Conservation (phyloP, 768 basidiomycete genomes). For the Hebeloma cylindrosporum region DNA sequence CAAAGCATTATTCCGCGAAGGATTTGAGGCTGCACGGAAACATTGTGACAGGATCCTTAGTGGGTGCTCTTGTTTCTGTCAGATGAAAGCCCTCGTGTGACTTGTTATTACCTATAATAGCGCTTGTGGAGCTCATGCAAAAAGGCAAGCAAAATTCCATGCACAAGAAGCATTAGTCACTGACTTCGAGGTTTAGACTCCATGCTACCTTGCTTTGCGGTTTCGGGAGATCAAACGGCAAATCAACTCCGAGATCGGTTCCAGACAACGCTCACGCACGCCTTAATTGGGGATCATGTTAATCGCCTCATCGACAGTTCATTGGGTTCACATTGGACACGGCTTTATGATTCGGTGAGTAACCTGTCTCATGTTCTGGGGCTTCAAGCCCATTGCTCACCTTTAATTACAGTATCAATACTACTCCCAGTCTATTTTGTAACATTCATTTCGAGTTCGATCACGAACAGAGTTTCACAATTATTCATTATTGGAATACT, state of each 20-base stretch:
- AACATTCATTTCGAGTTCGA: constrained; percentile 21
- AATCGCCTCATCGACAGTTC: constrained; percentile 89
- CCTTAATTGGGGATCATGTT: constrained; percentile 82
- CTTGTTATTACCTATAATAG: constrained; percentile 21
- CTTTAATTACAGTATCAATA: constrained; percentile 73
- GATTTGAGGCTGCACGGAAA: constrained; percentile 91
- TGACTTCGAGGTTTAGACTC: constrained; percentile 56
- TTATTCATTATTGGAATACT: constrained; percentile 2
- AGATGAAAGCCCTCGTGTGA: neutral
- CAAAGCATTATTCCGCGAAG: constrained; percentile 83
- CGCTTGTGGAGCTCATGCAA: constrained; percentile 95
- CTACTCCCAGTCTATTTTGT: constrained; percentile 86
- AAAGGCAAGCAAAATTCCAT: constrained; percentile 57
- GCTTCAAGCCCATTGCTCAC: neutral
- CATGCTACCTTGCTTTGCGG: constrained; percentile 84
- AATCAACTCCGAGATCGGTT: constrained; percentile 88
- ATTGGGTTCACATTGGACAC: constrained; percentile 90
- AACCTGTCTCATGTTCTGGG: neutral
- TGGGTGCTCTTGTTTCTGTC: constrained; percentile 52
- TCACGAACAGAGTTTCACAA: no score
- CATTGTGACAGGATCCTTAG: constrained; percentile 96
- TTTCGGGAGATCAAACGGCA: constrained; percentile 90
- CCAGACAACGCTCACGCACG: constrained; percentile 86
- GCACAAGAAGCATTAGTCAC: neutral
- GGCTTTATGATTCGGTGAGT: constrained; percentile 91